These are phyloP conservation scores for Brassica balearica DNA, from an alignment of 441 rosid genomes.

Conservation along the genomic window DNA sequence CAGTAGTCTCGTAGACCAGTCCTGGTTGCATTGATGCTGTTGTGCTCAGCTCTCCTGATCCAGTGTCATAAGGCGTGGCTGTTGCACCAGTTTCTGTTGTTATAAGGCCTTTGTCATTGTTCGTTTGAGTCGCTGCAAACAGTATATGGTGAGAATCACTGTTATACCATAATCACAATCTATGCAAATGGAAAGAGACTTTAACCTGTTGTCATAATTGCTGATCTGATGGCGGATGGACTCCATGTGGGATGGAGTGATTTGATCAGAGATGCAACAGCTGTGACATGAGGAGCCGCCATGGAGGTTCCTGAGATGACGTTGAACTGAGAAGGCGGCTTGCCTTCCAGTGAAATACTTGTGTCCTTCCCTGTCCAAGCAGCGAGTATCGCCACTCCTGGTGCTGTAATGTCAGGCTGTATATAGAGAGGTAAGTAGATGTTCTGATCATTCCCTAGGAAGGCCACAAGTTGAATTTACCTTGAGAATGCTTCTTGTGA, in stretches of 20 bases:
- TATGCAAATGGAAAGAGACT: background rate
- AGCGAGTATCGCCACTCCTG: slow-evolving; percentile 76
- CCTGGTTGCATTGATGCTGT: slow-evolving; percentile 67
- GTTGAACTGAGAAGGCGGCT: slow-evolving; percentile 56
- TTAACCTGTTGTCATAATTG: slow-evolving; percentile 46
- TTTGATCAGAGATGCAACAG: slow-evolving; percentile 64
- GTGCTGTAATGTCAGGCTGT: slow-evolving; percentile 91
- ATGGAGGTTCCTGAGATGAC: slow-evolving; percentile 86
- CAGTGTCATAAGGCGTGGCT: slow-evolving; percentile 72
- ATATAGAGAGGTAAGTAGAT: background rate
- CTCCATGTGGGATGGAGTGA: slow-evolving; percentile 65
- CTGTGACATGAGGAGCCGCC: slow-evolving; percentile 85
- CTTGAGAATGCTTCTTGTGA: slow-evolving; percentile 72
- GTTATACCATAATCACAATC: too few relatives aligned
- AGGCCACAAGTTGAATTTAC: slow-evolving; percentile 39
- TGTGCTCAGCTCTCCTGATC: slow-evolving; percentile 73
- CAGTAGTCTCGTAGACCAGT: slow-evolving; percentile 72
- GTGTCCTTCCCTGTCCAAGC: slow-evolving; percentile 80
- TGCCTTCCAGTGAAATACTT: slow-evolving; percentile 49
- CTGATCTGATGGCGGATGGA: slow-evolving; percentile 67
- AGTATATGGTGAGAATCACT: too few relatives aligned
- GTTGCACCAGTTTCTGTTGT: slow-evolving; percentile 56
- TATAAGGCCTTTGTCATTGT: slow-evolving; percentile 61
- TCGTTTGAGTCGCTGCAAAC: slow-evolving; percentile 56
- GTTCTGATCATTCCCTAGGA: slow-evolving; percentile 6